These are phyloP conservation scores for Aspergillus piperis DNA, from an alignment of 2,329 filamentous ascomycete species.

Conservation along the genomic window DNA sequence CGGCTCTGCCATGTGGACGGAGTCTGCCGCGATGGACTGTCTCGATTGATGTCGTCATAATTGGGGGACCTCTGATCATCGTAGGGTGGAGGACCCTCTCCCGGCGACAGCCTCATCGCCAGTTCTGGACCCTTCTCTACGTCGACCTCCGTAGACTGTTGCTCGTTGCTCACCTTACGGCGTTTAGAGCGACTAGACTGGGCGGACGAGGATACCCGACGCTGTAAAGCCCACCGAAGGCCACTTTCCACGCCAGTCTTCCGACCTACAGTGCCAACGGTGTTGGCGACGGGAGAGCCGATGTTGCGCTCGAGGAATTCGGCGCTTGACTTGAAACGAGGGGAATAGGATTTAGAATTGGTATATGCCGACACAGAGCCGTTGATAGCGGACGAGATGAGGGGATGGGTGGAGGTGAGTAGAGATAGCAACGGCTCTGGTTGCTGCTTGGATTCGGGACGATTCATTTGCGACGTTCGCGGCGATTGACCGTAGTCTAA, in stretches of 20 bases:
- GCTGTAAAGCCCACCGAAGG: slow-evolving; percentile 75
- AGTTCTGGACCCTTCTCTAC: slow-evolving; percentile 46
- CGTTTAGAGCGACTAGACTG: slow-evolving; percentile 44
- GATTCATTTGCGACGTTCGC: slow-evolving; percentile 41
- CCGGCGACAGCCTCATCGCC: slow-evolving; percentile 55
- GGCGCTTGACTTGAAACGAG: slow-evolving; percentile 82
- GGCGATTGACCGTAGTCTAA: slow-evolving; percentile 69
- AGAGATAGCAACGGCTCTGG: slow-evolving; percentile 82
- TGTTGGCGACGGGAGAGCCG: slow-evolving; percentile 77
- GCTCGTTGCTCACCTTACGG: slow-evolving; percentile 45
- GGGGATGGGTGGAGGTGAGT: slow-evolving; percentile 82
- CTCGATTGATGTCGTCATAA: slow-evolving; percentile 63
- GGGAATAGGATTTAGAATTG: slow-evolving; percentile 85
- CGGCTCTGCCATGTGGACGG: slow-evolving; percentile 70
- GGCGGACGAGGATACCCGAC: slow-evolving; percentile 36
- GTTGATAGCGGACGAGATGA: slow-evolving; percentile 81
- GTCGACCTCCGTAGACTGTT: slow-evolving; percentile 44
- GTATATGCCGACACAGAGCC: slow-evolving; percentile 83
- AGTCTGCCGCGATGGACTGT: slow-evolving; percentile 33
- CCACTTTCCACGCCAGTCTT: slow-evolving; percentile 86
- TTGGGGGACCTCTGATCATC: slow-evolving; percentile 75
- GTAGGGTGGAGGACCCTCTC: slow-evolving; percentile 80
- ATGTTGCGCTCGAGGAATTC: slow-evolving; percentile 89
- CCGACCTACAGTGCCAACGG: slow-evolving; percentile 78
- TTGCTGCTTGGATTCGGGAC: slow-evolving; percentile 50